These are phyloP conservation scores for Ustilago lituana DNA, from an alignment of 1,284 basidiomycete species.

Conservation along the genomic window DNA sequence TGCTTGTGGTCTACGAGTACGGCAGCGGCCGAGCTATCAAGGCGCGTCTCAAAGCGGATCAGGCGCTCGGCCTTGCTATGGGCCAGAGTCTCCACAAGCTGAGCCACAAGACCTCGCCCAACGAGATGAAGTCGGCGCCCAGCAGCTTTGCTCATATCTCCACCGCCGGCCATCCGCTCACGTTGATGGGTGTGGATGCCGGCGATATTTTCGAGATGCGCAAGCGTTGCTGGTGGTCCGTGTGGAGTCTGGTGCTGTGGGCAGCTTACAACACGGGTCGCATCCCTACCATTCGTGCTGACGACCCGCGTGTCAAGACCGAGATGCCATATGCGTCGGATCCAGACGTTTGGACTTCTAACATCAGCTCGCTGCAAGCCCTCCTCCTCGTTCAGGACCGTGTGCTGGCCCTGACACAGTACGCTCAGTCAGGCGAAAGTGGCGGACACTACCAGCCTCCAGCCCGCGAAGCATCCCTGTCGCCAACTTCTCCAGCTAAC, in stretches of 20 bases:
- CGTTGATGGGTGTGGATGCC: constrained; percentile 33
- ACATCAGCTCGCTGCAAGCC: constrained; percentile 56
- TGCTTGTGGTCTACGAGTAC: constrained; percentile 60
- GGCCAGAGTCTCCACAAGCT: constrained; percentile 59
- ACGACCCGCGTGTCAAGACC: constrained; percentile 59
- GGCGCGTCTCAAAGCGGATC: constrained; percentile 60
- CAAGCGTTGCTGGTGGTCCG: constrained; percentile 61
- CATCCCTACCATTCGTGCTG: constrained; percentile 60
- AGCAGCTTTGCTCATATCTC: constrained; percentile 43
- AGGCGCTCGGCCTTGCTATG: constrained; percentile 62
- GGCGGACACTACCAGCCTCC: constrained; percentile 19
- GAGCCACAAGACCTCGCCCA: constrained; percentile 26
- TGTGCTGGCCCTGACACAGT: constrained; percentile 53
- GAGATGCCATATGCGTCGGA: constrained; percentile 51
- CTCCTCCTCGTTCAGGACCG: constrained; percentile 59
- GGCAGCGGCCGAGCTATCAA: constrained; percentile 60
- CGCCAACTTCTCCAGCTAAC: constrained; percentile 20
- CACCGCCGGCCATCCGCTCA: constrained; percentile 30
- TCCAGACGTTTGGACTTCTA: constrained; percentile 46
- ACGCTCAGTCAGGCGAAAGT: constrained; percentile 18
- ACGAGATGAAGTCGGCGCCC: constrained; percentile 25
- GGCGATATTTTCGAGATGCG: constrained; percentile 58
- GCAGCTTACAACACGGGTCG: constrained; percentile 60
- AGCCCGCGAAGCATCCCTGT: constrained; percentile 14
- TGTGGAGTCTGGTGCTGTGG: constrained; percentile 59